A percentile compares a stretch with the other conserved stretches of the same genome.
Conservation (phyloP, 768 basidiomycete species). For the Russula vinacea region DNA sequence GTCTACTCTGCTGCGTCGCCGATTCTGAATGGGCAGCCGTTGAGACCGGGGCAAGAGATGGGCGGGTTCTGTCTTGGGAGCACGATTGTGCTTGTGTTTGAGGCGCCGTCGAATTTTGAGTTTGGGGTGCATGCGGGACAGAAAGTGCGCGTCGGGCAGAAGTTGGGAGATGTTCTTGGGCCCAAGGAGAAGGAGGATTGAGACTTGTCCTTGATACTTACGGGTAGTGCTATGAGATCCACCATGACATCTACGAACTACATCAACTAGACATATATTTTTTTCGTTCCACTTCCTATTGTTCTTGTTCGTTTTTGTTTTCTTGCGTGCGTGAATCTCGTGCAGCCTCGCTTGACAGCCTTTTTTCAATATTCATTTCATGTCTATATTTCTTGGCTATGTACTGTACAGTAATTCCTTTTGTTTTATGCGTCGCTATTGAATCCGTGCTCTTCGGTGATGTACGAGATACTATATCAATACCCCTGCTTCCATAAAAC, state of each 20-base stretch:
- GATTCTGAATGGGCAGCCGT: conserved; percentile 82
- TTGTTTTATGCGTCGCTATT: not conserved
- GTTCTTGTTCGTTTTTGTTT: not conserved
- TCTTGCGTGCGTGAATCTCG: not conserved
- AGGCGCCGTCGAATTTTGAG: conserved; percentile 82
- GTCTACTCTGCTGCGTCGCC: conserved; percentile 83
- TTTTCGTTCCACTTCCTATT: not conserved
- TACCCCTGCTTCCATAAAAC: no score
- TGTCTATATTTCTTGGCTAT: not conserved
- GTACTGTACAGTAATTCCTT: not conserved
- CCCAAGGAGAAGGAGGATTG: conserved; percentile 35
- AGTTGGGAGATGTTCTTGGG: conserved; percentile 54
- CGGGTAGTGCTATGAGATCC: not conserved
- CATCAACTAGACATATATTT: not conserved
- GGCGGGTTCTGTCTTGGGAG: conserved; percentile 95
- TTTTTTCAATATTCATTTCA: not conserved
- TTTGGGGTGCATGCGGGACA: conserved; percentile 75
- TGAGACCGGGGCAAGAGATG: conserved; percentile 89
- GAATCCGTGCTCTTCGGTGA: no score
- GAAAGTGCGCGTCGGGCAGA: conserved; percentile 84
- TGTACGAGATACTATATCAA: no score
- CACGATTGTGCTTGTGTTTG: conserved; percentile 95
- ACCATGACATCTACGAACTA: not conserved
- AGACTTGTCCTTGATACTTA: not conserved
- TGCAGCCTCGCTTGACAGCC: not conserved